Conservation (phyloP, 192 early-diverging fungal genomes). For the Podila epicladia region DNA sequence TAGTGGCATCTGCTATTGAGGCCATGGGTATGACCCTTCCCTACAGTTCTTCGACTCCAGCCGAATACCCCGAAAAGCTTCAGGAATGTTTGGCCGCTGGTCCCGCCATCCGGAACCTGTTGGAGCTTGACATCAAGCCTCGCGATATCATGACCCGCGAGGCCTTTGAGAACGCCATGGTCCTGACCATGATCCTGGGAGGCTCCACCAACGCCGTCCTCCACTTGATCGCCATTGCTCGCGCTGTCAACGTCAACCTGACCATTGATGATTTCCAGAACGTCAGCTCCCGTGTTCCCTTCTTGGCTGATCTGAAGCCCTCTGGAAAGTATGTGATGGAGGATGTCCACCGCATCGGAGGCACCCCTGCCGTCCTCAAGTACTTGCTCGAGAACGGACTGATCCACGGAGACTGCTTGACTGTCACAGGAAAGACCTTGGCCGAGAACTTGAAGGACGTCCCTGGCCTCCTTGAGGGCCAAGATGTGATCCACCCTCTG, state of each 20-base stretch:
- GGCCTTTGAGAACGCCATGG: slow-evolving; percentile 97
- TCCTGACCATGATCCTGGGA: slow-evolving; percentile 92
- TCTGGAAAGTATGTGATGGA: slow-evolving; percentile 99
- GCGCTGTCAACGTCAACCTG: slow-evolving; percentile 82
- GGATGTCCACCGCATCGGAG: slow-evolving; percentile 92
- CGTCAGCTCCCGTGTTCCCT: slow-evolving; percentile 88
- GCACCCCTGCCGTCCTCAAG: slow-evolving; percentile 95
- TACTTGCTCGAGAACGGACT: slow-evolving; percentile 88
- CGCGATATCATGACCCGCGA: slow-evolving; percentile 96
- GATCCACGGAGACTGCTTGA: slow-evolving; percentile 90
- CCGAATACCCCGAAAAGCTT: slow-evolving; percentile 85
- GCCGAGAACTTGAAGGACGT: slow-evolving; percentile 88
- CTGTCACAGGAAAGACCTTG: slow-evolving; percentile 97
- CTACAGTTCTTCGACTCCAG: slow-evolving; percentile 96
- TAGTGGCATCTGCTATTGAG: slow-evolving; percentile 96
- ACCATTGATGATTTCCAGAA: slow-evolving; percentile 96
- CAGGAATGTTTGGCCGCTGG: slow-evolving; percentile 91
- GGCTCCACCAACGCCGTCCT: slow-evolving; percentile 98
- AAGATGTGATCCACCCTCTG: slow-evolving; percentile 89
- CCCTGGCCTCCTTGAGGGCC: slow-evolving; percentile 79
- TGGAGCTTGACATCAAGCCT: slow-evolving; percentile 94
- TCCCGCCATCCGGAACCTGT: slow-evolving; percentile 84
- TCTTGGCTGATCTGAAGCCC: slow-evolving; percentile 98
- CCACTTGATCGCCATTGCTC: slow-evolving; percentile 94
- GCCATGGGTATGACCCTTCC: slow-evolving; percentile 98